phyloP scores from a whole-genome alignment of 2,329 filamentous ascomycete species.

The Ophiostoma tasmaniense region DNA sequence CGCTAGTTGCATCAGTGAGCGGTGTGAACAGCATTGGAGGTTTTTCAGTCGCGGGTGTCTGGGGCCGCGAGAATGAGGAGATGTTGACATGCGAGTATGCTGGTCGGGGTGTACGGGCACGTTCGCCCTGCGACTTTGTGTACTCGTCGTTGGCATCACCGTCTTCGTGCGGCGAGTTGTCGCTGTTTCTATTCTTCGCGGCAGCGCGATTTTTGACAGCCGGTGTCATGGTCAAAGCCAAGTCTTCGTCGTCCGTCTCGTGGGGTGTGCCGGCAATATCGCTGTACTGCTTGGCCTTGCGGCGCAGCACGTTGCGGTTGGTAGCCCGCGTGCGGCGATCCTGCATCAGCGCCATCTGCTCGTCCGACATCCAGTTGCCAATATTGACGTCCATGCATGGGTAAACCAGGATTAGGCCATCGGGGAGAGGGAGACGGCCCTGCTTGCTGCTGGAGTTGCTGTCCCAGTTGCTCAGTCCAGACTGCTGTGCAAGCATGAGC shows the following conservation, averaged over 20 bases:
- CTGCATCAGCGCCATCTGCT: conserved; percentile 90
- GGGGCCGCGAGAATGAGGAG: conserved; percentile 11
- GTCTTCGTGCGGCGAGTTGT: background rate
- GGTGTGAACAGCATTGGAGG: background rate
- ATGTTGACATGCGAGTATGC: conserved; percentile 20
- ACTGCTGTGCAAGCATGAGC: conserved; percentile 83
- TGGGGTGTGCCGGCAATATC: conserved; percentile 76
- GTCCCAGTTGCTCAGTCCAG: conserved; percentile 32
- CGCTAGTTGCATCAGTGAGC: background rate
- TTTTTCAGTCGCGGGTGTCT: background rate
- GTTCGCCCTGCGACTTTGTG: background rate
- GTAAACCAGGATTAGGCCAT: conserved; percentile 78
- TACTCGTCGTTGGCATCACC: conserved; percentile 9
- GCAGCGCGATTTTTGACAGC: background rate
- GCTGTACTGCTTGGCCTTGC: conserved; percentile 85
- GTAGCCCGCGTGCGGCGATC: conserved; percentile 70
- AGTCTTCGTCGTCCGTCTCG: conserved; percentile 65
- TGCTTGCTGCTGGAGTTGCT: background rate
- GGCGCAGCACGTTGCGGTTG: conserved; percentile 67
- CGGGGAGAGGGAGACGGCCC: conserved; percentile 55
- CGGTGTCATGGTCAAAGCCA: conserved; percentile 31
- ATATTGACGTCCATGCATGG: conserved; percentile 95
- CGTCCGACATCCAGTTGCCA: conserved; percentile 97
- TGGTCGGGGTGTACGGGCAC: conserved; percentile 14
- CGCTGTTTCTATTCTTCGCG: background rate